Evolutionary conservation across 139 green algal species (phyloP).

Genomic region (Asterochloris sp.): DNA sequence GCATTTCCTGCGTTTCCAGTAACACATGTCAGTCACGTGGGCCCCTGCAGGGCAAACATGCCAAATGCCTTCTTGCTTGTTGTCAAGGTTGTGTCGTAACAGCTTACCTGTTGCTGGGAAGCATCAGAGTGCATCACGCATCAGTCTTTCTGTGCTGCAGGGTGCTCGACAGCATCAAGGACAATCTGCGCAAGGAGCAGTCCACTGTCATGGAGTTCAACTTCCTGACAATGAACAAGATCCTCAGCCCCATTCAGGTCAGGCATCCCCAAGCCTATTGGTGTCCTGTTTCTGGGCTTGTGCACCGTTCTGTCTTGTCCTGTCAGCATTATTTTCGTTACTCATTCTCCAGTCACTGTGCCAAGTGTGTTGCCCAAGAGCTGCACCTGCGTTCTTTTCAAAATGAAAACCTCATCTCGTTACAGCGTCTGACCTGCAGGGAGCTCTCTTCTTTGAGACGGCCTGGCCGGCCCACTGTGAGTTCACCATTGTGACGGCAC

Average conservation of each 20-base stretch:
- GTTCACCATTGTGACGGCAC: no score
- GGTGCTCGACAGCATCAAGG: conserved; percentile 26
- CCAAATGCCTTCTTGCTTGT: no score
- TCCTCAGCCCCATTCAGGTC: conserved; percentile 25
- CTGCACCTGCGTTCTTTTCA: background rate
- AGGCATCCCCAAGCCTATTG: background rate
- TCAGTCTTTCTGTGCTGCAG: background rate
- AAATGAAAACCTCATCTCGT: background rate
- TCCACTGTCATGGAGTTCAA: conserved; percentile 23
- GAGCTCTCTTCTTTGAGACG: conserved; percentile 20
- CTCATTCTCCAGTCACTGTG: background rate
- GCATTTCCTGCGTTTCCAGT: no score
- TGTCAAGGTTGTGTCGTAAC: no score
- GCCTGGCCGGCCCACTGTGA: conserved; percentile 13
- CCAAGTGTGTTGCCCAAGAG: background rate
- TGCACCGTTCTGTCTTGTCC: background rate
- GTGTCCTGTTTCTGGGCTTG: background rate
- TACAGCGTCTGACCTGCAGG: background rate
- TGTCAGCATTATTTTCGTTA: background rate
- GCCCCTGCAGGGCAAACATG: no score
- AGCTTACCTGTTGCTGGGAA: no score
- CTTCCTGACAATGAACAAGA: conserved; percentile 11
- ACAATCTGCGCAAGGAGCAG: conserved; percentile 34
- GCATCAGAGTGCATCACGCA: background rate
- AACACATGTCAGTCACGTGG: no score